phyloP scores from a whole-genome alignment of 495 filamentous ascomycete species.

The Aspergillus wentii region DNA sequence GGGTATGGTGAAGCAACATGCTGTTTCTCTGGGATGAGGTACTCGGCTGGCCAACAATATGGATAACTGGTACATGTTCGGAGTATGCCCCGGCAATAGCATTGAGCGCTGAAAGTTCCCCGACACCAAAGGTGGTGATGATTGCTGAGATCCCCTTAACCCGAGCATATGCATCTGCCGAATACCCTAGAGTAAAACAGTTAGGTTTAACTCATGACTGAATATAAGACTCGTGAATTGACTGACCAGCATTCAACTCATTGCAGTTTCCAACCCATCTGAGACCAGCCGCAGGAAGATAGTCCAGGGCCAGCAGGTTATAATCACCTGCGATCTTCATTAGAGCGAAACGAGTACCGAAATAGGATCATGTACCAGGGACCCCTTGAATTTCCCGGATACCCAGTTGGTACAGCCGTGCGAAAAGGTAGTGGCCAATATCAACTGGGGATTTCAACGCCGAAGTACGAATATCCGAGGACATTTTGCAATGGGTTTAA shows the following conservation, averaged over 20 bases:
- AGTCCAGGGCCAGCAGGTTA: constrained; percentile 57
- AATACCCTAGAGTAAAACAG: too few relatives aligned
- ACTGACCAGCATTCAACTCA: constrained; percentile 61
- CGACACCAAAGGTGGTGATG: constrained; percentile 13
- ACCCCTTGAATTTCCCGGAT: constrained; percentile 59
- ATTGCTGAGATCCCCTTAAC: too few relatives aligned
- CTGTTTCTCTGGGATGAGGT: constrained; percentile 2
- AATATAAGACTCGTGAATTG: too few relatives aligned
- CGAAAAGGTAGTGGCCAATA: constrained; percentile 59
- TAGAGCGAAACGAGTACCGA: background rate
- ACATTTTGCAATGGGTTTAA: too few relatives aligned
- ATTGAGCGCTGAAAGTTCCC: constrained; percentile 13
- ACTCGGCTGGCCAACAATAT: constrained; percentile 16
- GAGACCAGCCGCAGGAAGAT: constrained; percentile 52
- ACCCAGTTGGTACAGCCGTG: constrained; percentile 57
- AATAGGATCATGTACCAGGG: constrained; percentile 49
- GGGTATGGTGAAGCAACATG: constrained; percentile 16
- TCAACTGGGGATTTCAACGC: constrained; percentile 53
- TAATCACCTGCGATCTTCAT: constrained; percentile 27
- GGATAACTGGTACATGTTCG: constrained; percentile 21
- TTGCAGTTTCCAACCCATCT: constrained; percentile 67
- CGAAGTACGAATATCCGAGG: constrained; percentile 47
- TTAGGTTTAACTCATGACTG: too few relatives aligned
- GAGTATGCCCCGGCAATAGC: constrained; percentile 25
- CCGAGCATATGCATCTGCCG: too few relatives aligned